Base-by-base conservation (phyloP, 1,284 basidiomycete genomes). In the Athelia psychrophila region DNA sequence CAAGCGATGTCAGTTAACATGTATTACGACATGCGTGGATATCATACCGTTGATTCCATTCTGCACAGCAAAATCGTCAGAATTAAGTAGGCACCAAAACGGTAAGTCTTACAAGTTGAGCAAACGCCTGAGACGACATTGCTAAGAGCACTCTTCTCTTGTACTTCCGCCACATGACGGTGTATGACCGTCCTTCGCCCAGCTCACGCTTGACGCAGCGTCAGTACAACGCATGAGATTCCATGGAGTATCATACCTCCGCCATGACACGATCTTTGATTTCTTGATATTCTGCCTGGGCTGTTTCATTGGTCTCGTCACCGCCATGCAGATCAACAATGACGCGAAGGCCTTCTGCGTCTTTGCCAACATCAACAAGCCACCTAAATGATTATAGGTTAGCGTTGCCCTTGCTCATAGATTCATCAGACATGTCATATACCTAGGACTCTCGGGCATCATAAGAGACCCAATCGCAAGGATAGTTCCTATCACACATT, bases 71-170 rank as follows among this genome's bases (percentile, higher is more conserved):
- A 13, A 48, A 48, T 60, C 30, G 50, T 58, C 32, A 57, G 52
- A 12, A 56, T 42, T 20, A 48, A 46, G 49, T 16, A 20, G 35
- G 50, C 30, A 40, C 20, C 47, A n/a, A 30, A 23, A 27, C 23
- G 10, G 30, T n/a, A 10, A 40, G 2, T 75, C 84, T 59, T 58
- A 92, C 91, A 59, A 98, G 74, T 70, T 98, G 96, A 46, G 95
- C 95, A 68, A 98, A 98, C 52, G 91, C 89, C 68, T 98, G 96
- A 56, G 93, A 93, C 18, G 93, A 95, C 93, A 96, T 96, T n/a
- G 95, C 96, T 54, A 98, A 85, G 57, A 98, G 69, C 4, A 98
- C 95, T 44, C 95, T 83, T 44, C 87, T 85, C 60, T 91, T 89
- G 70, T 98, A 98, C 58, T 84, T 82, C 60, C 71, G 84, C 93